Base-by-base conservation (phyloP, 345 rosid genomes). In the Syzygium aromaticum region DNA sequence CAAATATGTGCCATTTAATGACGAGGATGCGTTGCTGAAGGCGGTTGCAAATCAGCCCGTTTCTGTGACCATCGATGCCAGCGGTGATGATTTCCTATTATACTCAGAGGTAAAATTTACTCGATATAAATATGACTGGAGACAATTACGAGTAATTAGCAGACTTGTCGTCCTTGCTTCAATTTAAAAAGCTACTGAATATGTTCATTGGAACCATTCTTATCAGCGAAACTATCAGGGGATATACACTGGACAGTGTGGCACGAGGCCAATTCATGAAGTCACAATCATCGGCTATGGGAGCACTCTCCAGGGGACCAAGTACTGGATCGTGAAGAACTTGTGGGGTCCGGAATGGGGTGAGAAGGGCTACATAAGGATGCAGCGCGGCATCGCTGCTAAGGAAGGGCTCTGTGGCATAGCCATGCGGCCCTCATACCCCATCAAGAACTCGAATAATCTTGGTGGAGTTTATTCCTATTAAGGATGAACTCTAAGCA, bases 261-360 rank as follows among this genome's bases (percentile, higher is more conserved):
- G 95, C 51, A 94, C 95, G 23, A 91, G 90, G n/a, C 88, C 93
- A 57, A 87, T 89, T 86, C 98, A 95, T 12, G 95, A 95, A 21
- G 95, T 95, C 13, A 93, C 94, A 22, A 78, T 89, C 16, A 94
- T 95, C 2, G 96, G 98, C 5, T 95, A 93, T 19, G 96, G 98
- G 87, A 87, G 93, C 33, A 93, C 95, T 2, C 61, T 87, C 5
- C 93, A 89, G 16, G 96, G 96, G 89, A 92, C 91, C 7, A 93
- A 93, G 85, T 94, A 94, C 80, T 95, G 98, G 98, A 92, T 91
- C 25, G 96, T 95, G 89, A 92, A 87, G 88, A 95, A 94, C 73
- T 95, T 95, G 8, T 95, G 98, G 96, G 98, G 98, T 63, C 8
- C 89, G 1, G 93, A 90, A 87, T 95, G 96, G 96, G 98, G 98